Percentiles rank a stretch among this genome's conserved stretches.
These are phyloP conservation scores for Lactarius trivialis DNA, from an alignment of 768 basidiomycete genomes.

Conservation along the genomic window DNA sequence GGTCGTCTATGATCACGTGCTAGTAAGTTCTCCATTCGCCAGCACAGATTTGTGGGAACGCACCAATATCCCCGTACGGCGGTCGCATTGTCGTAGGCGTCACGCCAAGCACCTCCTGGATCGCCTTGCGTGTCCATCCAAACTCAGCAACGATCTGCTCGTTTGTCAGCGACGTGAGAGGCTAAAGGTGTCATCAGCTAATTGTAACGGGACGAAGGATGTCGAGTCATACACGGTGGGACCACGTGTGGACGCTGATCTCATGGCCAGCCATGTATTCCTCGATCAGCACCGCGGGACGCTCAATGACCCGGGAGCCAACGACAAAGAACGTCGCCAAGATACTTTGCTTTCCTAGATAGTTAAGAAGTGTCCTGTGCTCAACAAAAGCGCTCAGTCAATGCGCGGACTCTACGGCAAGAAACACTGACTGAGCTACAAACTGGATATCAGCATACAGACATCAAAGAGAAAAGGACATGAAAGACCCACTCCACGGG, in stretches of 20 bases:
- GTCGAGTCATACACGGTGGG: slow-evolving; percentile 50
- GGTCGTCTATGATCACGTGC: slow-evolving; percentile 53
- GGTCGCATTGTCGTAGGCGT: slow-evolving; percentile 76
- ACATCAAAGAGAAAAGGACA: not conserved
- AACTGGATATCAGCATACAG: not conserved
- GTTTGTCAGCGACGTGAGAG: slow-evolving; percentile 64
- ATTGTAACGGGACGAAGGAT: slow-evolving; percentile 24
- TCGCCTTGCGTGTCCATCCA: slow-evolving; percentile 85
- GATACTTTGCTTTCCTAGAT: slow-evolving; percentile 55
- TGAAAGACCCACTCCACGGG: slow-evolving; percentile 56
- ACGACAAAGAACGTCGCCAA: slow-evolving; percentile 88
- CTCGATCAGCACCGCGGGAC: slow-evolving; percentile 66
- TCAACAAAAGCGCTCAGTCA: not conserved
- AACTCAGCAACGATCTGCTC: slow-evolving; percentile 88
- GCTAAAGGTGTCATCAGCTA: slow-evolving; percentile 34
- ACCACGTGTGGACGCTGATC: slow-evolving; percentile 88
- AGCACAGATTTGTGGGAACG: not conserved
- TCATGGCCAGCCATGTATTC: slow-evolving; percentile 79
- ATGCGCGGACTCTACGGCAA: not conserved
- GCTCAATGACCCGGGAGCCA: slow-evolving; percentile 76
- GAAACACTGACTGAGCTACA: slow-evolving; percentile 43
- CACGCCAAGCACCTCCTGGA: slow-evolving; percentile 68
- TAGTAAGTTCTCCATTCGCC: slow-evolving; percentile 1
- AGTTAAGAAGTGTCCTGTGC: slow-evolving; percentile 61
- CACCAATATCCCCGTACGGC: slow-evolving; percentile 76